Evolutionary conservation across 208 protist species (phyloP).

Genomic region (Acanthamoeba healyi): DNA sequence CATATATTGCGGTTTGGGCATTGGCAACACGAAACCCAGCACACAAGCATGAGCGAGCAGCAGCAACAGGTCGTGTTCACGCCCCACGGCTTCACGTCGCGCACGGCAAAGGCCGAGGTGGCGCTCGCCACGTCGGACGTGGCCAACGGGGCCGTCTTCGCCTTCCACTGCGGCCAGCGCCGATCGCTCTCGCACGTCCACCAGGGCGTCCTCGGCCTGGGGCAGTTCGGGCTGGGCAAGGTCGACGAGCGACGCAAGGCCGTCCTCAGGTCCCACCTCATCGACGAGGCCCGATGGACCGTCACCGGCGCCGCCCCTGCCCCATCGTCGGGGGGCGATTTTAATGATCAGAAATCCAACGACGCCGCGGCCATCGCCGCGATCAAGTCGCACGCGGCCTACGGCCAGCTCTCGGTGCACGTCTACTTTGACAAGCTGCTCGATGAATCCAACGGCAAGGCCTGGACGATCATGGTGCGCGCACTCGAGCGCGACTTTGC

Average conservation of each 20-base stretch:
- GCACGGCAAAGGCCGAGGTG: neutral
- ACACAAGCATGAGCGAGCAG: neutral
- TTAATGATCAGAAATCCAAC: neutral
- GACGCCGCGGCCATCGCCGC: neutral
- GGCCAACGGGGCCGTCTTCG: neutral
- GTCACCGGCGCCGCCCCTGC: neutral
- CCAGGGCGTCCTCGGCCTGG: slow-evolving; percentile 2
- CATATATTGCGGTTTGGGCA: too few relatives aligned
- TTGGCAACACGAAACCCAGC: too few relatives aligned
- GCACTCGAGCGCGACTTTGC: slow-evolving; percentile 36
- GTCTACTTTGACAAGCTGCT: slow-evolving; percentile 47
- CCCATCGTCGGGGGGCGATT: neutral
- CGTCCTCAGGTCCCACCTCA: neutral
- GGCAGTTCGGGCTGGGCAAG: neutral
- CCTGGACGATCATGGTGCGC: slow-evolving; percentile 40
- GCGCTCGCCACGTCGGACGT: slow-evolving; percentile 13
- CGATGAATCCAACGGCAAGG: slow-evolving; percentile 43
- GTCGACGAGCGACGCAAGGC: slow-evolving; percentile 20
- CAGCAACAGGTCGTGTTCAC: slow-evolving; percentile 2
- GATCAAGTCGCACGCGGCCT: slow-evolving; percentile 15
- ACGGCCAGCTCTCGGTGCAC: neutral
- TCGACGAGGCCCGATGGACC: neutral
- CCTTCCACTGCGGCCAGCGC: neutral
- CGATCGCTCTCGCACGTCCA: slow-evolving; percentile 30
- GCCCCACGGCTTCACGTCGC: slow-evolving; percentile 55